These are phyloP conservation scores for Pseudofabraea citricarpa DNA, from an alignment of 2,329 filamentous ascomycete species.

Conservation along the genomic window DNA sequence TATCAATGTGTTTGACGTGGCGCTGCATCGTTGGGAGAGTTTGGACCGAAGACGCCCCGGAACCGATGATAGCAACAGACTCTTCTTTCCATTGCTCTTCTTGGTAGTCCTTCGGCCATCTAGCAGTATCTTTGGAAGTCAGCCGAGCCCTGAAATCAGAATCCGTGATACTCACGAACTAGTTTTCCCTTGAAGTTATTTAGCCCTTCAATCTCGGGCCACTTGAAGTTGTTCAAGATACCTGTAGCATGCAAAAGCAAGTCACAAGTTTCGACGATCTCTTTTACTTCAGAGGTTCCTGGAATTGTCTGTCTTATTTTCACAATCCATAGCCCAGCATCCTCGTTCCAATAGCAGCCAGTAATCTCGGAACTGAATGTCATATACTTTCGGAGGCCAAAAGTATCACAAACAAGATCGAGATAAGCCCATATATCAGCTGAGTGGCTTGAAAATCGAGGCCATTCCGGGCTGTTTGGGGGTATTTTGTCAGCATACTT, in stretches of 20 bases:
- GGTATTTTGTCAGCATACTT: not conserved
- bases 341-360: constrained; percentile 43
- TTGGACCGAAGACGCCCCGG: constrained; percentile 33
- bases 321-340: constrained; percentile 43
- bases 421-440: constrained; percentile 51
- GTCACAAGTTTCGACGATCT: constrained; percentile 20
- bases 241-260: constrained; percentile 20
- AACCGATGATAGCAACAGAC: constrained; percentile 34
- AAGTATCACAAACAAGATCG: constrained; percentile 41
- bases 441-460: constrained; percentile 49
- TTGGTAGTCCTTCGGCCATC: constrained; percentile 34
- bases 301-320: constrained; percentile 35
- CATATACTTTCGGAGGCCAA: constrained; percentile 47
- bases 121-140: constrained; percentile 33
- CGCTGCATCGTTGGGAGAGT: constrained; percentile 34
- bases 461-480: constrained; percentile 41
- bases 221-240: constrained; percentile 30
- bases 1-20: constrained; percentile 38
- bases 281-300: constrained; percentile 5
- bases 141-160: constrained; percentile 12
- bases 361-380: constrained; percentile 43
- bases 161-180: constrained; percentile 37
- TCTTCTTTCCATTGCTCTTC: constrained; percentile 20
- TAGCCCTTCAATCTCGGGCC: constrained; percentile 43
- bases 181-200: constrained; percentile 39